These are phyloP conservation scores for Crithidia expoeki DNA, from an alignment of 208 protist genomes.

Conservation along the genomic window DNA sequence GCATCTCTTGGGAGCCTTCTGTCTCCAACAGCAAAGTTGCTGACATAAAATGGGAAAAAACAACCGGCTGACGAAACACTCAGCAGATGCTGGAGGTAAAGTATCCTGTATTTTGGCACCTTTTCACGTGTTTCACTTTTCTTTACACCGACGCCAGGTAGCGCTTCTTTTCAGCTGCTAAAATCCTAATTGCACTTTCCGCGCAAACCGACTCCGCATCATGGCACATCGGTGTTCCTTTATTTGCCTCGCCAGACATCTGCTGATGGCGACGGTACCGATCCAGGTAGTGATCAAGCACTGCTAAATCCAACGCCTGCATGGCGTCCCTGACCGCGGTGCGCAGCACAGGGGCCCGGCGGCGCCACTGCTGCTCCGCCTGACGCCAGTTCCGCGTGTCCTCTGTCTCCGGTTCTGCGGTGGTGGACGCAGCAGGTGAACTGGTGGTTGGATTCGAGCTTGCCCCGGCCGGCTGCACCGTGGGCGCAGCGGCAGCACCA, in stretches of 20 bases:
- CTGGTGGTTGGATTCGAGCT: background rate
- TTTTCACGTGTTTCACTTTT: background rate
- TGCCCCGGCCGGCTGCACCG: background rate
- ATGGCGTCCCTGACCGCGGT: constrained; percentile 14
- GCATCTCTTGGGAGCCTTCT: no score
- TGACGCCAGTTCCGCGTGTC: constrained; percentile 22
- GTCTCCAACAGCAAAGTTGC: no score
- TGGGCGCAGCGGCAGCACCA: background rate
- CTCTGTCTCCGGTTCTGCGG: constrained; percentile 1
- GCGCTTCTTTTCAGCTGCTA: constrained; percentile 20
- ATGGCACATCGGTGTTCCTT: background rate
- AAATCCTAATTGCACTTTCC: background rate
- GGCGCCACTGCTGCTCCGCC: constrained; percentile 18
- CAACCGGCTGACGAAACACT: no score
- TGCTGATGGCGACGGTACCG: background rate
- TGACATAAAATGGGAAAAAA: no score
- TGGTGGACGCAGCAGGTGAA: background rate
- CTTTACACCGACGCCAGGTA: background rate
- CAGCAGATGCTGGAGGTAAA: no score
- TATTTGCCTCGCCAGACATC: background rate
- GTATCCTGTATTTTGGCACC: background rate
- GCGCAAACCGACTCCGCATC: background rate
- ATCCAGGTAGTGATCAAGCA: constrained; percentile 15
- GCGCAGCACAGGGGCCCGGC: constrained; percentile 1
- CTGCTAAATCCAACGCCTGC: constrained; percentile 12